Conservation (phyloP, 176 grass and related monocot species). For the Avena atlantica region DNA sequence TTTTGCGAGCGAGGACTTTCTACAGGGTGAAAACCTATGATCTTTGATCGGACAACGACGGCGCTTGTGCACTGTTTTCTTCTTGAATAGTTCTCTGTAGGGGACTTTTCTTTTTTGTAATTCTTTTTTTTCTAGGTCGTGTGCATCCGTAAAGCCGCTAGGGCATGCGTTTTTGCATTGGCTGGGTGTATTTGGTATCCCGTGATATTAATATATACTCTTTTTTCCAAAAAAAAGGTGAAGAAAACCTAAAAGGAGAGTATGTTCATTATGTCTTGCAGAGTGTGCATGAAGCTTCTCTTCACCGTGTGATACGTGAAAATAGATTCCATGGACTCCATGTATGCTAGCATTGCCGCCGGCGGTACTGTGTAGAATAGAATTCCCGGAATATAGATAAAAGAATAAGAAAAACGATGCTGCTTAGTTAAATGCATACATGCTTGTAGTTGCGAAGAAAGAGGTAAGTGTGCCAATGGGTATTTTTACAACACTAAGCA, state of each 20-base stretch:
- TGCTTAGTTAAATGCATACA: conserved; percentile 20
- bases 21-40: too few species aligned
- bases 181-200: too few species aligned
- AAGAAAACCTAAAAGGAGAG: conserved; percentile 21
- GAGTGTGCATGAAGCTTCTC: conserved; percentile 27
- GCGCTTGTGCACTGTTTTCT: too few species aligned
- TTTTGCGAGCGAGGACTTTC: too few species aligned
- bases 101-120: too few species aligned
- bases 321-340: conserved; percentile 82
- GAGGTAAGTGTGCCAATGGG: conserved; percentile 1
- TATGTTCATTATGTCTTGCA: conserved; percentile 32
- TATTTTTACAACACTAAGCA: conserved; percentile 7
- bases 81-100: too few species aligned
- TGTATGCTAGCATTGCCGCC: conserved; percentile 81
- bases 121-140: too few species aligned
- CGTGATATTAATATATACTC: too few species aligned
- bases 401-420: conserved; percentile 28
- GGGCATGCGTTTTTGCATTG: too few species aligned
- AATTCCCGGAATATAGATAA: conserved; percentile 61
- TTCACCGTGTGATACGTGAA: conserved; percentile 77
- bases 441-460: conserved; percentile 21
- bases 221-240: too few species aligned
- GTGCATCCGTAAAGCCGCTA: too few species aligned
- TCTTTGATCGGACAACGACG: too few species aligned
- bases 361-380: conserved; percentile 80